Evolutionary conservation across 208 protist species (phyloP).

Genomic region (Acanthamoeba comandoni): DNA sequence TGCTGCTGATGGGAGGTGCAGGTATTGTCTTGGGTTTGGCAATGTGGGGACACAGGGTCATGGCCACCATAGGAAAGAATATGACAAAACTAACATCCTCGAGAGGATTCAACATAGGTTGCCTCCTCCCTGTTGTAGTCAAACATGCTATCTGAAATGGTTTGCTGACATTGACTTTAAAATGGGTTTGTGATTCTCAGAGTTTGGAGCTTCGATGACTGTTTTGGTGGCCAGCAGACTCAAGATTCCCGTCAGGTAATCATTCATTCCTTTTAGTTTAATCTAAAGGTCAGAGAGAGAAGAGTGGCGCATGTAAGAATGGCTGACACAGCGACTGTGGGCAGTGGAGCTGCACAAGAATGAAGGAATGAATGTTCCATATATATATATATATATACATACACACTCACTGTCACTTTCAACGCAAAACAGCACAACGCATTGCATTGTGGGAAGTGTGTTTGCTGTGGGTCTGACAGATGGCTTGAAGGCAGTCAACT

Average conservation of each 20-base stretch:
- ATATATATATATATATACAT: too few relatives aligned
- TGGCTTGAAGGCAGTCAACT: slow-evolving; percentile 21
- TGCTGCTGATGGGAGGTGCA: background rate
- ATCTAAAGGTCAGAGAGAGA: too few relatives aligned
- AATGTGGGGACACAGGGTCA: slow-evolving; percentile 20
- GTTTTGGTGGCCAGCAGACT: background rate
- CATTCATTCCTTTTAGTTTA: too few relatives aligned
- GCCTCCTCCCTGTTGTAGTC: too few relatives aligned
- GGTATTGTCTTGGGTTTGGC: slow-evolving; percentile 10
- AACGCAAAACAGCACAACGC: slow-evolving; percentile 39
- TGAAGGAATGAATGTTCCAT: too few relatives aligned
- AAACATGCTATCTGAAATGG: slow-evolving; percentile 1
- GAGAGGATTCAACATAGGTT: slow-evolving; percentile 18
- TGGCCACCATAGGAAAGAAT: background rate
- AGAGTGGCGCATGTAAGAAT: too few relatives aligned
- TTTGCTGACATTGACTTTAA: background rate
- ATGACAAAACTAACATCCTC: slow-evolving; percentile 31
- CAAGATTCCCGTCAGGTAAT: background rate
- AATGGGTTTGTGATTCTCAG: background rate
- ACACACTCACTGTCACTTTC: too few relatives aligned
- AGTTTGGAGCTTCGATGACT: slow-evolving; percentile 13
- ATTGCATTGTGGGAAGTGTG: slow-evolving; percentile 64
- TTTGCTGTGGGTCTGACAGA: slow-evolving; percentile 13
- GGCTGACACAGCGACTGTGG: too few relatives aligned
- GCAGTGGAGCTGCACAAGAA: too few relatives aligned